A percentile compares a stretch with the other conserved stretches of the same genome.
phyloP scores from a whole-genome alignment of 352 stramenopile species.

The Phytophthora pinifolia region DNA sequence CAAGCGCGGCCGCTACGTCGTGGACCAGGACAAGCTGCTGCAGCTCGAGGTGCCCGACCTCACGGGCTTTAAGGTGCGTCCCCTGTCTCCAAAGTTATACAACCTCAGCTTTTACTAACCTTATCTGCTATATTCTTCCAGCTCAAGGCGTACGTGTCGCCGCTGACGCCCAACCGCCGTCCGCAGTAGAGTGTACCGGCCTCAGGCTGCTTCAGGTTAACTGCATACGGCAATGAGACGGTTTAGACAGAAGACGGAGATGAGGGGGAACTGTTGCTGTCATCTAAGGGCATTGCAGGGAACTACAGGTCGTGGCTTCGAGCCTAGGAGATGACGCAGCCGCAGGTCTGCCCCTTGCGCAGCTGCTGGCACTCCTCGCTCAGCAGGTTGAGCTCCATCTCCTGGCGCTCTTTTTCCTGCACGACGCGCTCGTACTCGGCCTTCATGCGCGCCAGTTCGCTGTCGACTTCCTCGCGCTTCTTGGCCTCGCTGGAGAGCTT shows the following conservation, averaged over 20 bases:
- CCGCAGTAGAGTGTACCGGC: slow-evolving; percentile 35
- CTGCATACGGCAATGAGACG: slow-evolving; percentile 23
- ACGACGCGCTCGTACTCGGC: slow-evolving; percentile 68
- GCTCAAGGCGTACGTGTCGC: slow-evolving; percentile 87
- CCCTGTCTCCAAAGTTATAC: not conserved
- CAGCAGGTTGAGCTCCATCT: slow-evolving; percentile 78
- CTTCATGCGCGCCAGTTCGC: slow-evolving; percentile 66
- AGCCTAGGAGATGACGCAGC: slow-evolving; percentile 67
- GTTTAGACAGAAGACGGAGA: slow-evolving; percentile 4
- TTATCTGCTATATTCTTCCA: slow-evolving; percentile 20
- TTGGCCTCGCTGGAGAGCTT: slow-evolving; percentile 62
- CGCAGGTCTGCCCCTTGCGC: slow-evolving; percentile 66
- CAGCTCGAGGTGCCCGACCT: slow-evolving; percentile 94
- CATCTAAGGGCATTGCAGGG: slow-evolving; percentile 22
- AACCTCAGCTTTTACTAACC: not conserved
- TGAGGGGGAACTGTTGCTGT: slow-evolving; percentile 6
- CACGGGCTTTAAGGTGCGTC: slow-evolving; percentile 86
- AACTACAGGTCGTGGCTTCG: not conserved
- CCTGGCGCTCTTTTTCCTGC: slow-evolving; percentile 80
- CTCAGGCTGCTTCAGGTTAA: slow-evolving; percentile 1
- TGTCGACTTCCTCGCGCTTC: slow-evolving; percentile 57
- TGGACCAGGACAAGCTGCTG: slow-evolving; percentile 91
- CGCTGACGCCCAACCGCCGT: slow-evolving; percentile 60
- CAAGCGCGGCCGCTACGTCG: slow-evolving; percentile 92
- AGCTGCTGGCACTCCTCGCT: slow-evolving; percentile 80